Conservation (phyloP, 1,139 yeast genomes). For the Diutina pseudorugosa region DNA sequence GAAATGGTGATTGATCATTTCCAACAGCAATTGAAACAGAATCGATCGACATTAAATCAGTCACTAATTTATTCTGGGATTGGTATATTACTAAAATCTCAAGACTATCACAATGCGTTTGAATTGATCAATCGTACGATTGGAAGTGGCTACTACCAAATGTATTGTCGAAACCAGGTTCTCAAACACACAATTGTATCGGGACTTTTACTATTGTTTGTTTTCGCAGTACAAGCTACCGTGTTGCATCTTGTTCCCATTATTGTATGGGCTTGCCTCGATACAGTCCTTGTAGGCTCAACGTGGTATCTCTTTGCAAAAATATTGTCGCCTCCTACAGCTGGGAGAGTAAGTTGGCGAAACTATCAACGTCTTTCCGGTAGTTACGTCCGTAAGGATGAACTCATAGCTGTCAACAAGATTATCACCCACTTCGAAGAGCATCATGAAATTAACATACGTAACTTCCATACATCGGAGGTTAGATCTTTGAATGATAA, state of each 20-base stretch:
- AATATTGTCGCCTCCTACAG: slow-evolving; percentile 5
- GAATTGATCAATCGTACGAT: slow-evolving; percentile 16
- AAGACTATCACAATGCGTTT: slow-evolving; percentile 24
- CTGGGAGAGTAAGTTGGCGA: slow-evolving; percentile 22
- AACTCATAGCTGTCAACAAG: slow-evolving; percentile 18
- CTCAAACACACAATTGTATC: slow-evolving; percentile 4
- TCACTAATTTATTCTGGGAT: not conserved
- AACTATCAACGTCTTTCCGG: slow-evolving; percentile 15
- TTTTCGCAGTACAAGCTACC: not conserved
- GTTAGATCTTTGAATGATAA: not conserved
- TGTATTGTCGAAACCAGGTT: not conserved
- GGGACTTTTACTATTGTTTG: slow-evolving; percentile 4
- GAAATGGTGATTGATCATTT: slow-evolving; percentile 9
- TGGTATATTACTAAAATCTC: slow-evolving; percentile 14
- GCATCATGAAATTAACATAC: slow-evolving; percentile 25
- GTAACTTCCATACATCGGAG: slow-evolving; percentile 20
- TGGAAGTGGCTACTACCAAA: not conserved
- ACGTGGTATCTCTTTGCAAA: slow-evolving; percentile 5
- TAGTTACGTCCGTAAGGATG: slow-evolving; percentile 17
- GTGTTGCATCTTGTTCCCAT: not conserved
- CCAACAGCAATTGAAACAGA: slow-evolving; percentile 6
- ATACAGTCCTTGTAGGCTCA: slow-evolving; percentile 10
- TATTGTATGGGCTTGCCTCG: not conserved
- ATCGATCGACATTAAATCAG: not conserved
- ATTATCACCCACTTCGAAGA: slow-evolving; percentile 29